Evolutionary conservation across 2,329 filamentous ascomycete species (phyloP).

Genomic region (Alternaria gansuensis): DNA sequence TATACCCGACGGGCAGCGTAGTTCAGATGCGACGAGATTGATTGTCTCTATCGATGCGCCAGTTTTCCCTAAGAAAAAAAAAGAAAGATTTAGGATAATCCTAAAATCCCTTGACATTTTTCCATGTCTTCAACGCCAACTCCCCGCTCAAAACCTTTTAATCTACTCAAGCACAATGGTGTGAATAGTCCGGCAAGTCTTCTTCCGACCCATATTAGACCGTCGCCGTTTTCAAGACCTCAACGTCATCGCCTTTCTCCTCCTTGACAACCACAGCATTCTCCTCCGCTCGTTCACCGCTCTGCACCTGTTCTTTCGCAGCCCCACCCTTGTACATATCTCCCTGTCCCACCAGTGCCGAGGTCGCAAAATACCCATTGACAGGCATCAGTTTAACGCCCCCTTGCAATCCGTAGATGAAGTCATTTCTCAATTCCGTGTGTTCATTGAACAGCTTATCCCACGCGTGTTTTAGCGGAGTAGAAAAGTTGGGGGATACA

Average conservation of each 20-base stretch:
- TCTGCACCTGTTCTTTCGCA: background rate
- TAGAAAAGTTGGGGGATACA: conserved; percentile 11
- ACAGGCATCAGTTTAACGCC: conserved; percentile 4
- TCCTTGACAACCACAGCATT: background rate
- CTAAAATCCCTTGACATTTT: background rate
- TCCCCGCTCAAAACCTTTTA: background rate
- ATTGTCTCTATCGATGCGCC: background rate
- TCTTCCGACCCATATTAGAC: background rate
- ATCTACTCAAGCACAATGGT: background rate
- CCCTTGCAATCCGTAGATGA: conserved; percentile 27
- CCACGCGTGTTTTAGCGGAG: conserved; percentile 16
- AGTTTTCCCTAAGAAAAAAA: background rate
- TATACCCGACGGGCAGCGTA: background rate
- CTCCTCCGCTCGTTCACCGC: background rate
- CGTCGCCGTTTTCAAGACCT: background rate
- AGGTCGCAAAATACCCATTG: conserved; percentile 15
- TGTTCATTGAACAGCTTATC: conserved; percentile 21
- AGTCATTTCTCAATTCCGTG: conserved; percentile 20
- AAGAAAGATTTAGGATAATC: background rate
- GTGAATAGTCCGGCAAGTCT: no score
- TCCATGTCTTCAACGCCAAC: background rate
- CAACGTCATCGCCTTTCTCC: background rate
- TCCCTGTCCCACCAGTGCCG: background rate
- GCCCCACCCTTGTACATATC: background rate
- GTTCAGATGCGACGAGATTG: background rate